Conservation (phyloP, 169 alveolate genomes). For the Eimeria praecox region DNA sequence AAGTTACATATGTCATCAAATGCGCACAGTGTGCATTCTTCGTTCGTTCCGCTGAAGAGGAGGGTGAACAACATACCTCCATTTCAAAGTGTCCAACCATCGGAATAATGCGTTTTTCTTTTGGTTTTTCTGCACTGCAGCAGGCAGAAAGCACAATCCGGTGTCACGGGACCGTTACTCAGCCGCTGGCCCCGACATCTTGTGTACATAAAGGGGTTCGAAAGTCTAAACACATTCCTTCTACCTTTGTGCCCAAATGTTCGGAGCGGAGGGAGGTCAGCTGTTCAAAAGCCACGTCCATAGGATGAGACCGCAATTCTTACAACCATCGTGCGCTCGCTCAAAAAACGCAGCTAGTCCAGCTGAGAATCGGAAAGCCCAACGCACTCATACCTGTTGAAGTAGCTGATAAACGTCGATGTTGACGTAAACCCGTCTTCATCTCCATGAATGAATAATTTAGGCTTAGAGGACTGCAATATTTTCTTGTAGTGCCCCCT, state of each 20-base stretch:
- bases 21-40: too few relatives aligned
- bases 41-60: not conserved
- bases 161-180: not conserved
- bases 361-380: not conserved
- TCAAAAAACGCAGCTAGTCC: not conserved
- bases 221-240: not conserved
- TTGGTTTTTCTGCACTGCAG: constrained; percentile 84
- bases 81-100: constrained; percentile 86
- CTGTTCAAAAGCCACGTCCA: not conserved
- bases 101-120: constrained; percentile 72
- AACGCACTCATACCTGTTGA: constrained; percentile 77
- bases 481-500: constrained; percentile 84
- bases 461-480: constrained; percentile 81
- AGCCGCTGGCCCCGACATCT: not conserved
- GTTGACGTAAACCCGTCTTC: constrained; percentile 85
- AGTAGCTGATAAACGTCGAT: constrained; percentile 72
- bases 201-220: not conserved
- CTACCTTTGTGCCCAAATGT: not conserved
- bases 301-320: not conserved
- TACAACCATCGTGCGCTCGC: too few relatives aligned
- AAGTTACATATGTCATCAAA: too few relatives aligned
- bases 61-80: constrained; percentile 67
- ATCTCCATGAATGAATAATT: constrained; percentile 85
- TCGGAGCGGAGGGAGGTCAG: not conserved
- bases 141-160: not conserved